Conservation (phyloP, 2,329 filamentous ascomycete species). For the Alternaria solani region DNA sequence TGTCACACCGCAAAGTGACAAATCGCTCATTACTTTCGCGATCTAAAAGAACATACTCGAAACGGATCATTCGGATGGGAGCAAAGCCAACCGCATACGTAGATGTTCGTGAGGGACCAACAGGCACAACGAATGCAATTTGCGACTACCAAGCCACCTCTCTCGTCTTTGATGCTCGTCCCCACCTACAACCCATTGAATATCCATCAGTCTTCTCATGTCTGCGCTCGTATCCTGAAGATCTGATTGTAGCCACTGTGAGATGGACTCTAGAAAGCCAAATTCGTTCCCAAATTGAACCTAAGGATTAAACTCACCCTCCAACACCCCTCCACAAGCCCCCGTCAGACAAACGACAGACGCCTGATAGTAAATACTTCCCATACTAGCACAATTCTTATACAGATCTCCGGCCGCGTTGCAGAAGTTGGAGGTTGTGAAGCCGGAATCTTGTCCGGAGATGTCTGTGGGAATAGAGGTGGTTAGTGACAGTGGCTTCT, state of each 20-base stretch:
- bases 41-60: too few relatives aligned
- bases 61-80: too few relatives aligned
- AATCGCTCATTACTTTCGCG: too few relatives aligned
- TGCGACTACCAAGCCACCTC: neutral
- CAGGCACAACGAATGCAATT: too few relatives aligned
- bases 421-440: neutral
- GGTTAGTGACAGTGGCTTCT: too few relatives aligned
- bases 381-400: neutral
- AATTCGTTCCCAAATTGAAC: neutral
- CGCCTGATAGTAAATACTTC: neutral
- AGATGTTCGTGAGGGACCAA: too few relatives aligned
- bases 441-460: neutral
- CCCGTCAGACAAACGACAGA: neutral
- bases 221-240: accelerated
- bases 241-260: neutral
- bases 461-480: neutral
- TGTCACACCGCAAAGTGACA: too few relatives aligned
- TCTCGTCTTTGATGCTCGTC: neutral
- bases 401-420: neutral
- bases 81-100: too few relatives aligned
- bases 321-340: neutral
- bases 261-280: neutral
- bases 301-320: neutral
- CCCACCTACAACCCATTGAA: neutral
- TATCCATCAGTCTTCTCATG: neutral